Conservation (phyloP, 2,329 filamentous ascomycete species). For the Aspergillus fumigatus region DNA sequence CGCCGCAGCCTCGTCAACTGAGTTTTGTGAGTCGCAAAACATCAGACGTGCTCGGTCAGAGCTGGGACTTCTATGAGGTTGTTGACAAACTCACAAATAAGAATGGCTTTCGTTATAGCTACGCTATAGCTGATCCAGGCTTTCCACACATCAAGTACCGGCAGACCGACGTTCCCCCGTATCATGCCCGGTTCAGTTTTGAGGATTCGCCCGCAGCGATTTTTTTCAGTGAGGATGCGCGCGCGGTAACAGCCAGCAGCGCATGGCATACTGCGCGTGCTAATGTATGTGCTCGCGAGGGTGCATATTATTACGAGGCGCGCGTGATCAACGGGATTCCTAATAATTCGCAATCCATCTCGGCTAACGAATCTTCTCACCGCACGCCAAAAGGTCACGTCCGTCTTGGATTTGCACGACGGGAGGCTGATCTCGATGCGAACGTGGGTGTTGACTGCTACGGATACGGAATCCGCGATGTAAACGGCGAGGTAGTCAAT, state of each 20-base stretch:
- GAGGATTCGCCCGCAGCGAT: conserved; percentile 86
- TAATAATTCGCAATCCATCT: conserved; percentile 18
- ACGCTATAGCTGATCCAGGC: conserved; percentile 81
- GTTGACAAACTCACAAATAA: conserved; percentile 57
- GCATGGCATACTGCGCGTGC: conserved; percentile 87
- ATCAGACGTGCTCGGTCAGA: conserved; percentile 31
- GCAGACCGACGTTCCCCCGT: conserved; percentile 79
- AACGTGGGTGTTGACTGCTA: conserved; percentile 86
- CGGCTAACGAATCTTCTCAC: conserved; percentile 18
- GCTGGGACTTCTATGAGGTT: conserved; percentile 41
- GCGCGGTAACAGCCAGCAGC: conserved; percentile 81
- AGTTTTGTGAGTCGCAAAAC: conserved; percentile 33
- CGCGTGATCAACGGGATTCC: conserved; percentile 69
- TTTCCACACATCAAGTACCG: conserved; percentile 91
- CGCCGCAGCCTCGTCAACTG: conserved; percentile 38
- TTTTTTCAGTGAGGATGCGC: conserved; percentile 71
- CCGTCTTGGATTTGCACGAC: conserved; percentile 45
- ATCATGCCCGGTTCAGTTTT: conserved; percentile 79
- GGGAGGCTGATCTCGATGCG: conserved; percentile 45
- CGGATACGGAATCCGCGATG: conserved; percentile 88
- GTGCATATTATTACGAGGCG: conserved; percentile 91
- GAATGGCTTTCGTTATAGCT: conserved; percentile 77
- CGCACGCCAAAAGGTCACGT: conserved; percentile 39
- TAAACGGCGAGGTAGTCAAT: conserved; percentile 85
- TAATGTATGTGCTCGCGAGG: conserved; percentile 85